phyloP scores from a whole-genome alignment of 2,329 filamentous ascomycete species.

The Fusarium scirpi region DNA sequence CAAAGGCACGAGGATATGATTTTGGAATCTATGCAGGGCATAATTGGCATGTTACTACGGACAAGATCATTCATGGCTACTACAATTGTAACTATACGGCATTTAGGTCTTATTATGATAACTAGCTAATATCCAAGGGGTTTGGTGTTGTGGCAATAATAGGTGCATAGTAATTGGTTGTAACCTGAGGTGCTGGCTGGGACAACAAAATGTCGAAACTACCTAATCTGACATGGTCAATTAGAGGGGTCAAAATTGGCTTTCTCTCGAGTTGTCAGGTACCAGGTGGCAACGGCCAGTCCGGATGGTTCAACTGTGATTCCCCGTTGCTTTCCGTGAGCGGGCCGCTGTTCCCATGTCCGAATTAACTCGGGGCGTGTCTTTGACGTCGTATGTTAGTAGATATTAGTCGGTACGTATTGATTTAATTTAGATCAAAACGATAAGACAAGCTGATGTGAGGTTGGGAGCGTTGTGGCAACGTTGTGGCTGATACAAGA shows the following conservation, averaged over 20 bases:
- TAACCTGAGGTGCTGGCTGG: neutral
- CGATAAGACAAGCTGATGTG: conserved; percentile 18
- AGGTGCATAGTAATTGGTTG: neutral
- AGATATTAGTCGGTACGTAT: neutral
- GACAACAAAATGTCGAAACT: neutral
- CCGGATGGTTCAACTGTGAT: neutral
- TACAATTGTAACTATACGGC: conserved; percentile 33
- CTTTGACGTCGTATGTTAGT: neutral
- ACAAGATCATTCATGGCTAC: conserved; percentile 12
- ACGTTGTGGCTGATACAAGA: conserved; percentile 16
- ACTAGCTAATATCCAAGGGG: conserved; percentile 9
- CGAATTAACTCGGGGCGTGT: conserved; percentile 27
- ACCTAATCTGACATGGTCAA: neutral
- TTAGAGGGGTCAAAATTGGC: neutral
- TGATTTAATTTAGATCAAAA: neutral
- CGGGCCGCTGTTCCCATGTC: conserved; percentile 14
- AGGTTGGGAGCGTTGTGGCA: conserved; percentile 25
- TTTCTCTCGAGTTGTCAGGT: neutral
- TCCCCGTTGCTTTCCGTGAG: conserved; percentile 7
- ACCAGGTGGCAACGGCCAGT: conserved; percentile 21
- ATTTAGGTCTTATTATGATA: conserved; percentile 37
- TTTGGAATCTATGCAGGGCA: conserved; percentile 43
- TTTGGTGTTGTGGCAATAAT: neutral
- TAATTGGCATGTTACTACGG: conserved; percentile 32
- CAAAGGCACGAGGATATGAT: conserved; percentile 37